A percentile compares a stretch with the other conserved stretches of the same genome.
phyloP scores from a whole-genome alignment of 2,329 filamentous ascomycete species.

The Fusarium pininemorale region DNA sequence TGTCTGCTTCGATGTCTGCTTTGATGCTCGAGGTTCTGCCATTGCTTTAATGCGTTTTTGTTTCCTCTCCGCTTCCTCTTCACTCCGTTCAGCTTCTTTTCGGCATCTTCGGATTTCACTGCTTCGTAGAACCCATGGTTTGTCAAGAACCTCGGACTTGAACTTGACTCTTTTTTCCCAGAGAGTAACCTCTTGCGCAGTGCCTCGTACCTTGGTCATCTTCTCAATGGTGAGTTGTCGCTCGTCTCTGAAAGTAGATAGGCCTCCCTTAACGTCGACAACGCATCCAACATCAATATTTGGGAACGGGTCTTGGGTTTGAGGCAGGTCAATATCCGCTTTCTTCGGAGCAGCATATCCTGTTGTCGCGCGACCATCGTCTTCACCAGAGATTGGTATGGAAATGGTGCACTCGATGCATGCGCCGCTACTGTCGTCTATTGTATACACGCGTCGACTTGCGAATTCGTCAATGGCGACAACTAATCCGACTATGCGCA shows the following conservation, averaged over 20 bases:
- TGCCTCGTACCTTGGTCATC: conserved; percentile 58
- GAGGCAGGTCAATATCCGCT: background rate
- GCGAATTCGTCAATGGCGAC: conserved; percentile 67
- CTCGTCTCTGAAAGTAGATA: conserved; percentile 58
- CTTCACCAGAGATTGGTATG: conserved; percentile 8
- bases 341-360: conserved; percentile 4
- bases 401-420: conserved; percentile 59
- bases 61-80: conserved; percentile 41
- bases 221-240: conserved; percentile 64
- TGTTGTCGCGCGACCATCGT: background rate
- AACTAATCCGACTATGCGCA: conserved; percentile 75
- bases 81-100: conserved; percentile 54
- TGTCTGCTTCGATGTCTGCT: background rate
- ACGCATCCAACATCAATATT: conserved; percentile 62
- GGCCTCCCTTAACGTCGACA: conserved; percentile 65
- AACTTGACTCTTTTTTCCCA: conserved; percentile 67
- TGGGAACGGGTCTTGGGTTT: conserved; percentile 25
- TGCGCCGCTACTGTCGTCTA: conserved; percentile 72
- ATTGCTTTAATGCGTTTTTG: conserved; percentile 36
- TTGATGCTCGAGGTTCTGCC: conserved; percentile 12
- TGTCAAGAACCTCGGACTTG: conserved; percentile 57
- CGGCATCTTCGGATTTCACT: conserved; percentile 61
- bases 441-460: conserved; percentile 59
- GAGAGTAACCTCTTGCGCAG: conserved; percentile 65
- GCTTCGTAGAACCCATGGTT: conserved; percentile 64